phyloP scores from a whole-genome alignment of 495 filamentous ascomycete species.

The Aspergillus hancockii region DNA sequence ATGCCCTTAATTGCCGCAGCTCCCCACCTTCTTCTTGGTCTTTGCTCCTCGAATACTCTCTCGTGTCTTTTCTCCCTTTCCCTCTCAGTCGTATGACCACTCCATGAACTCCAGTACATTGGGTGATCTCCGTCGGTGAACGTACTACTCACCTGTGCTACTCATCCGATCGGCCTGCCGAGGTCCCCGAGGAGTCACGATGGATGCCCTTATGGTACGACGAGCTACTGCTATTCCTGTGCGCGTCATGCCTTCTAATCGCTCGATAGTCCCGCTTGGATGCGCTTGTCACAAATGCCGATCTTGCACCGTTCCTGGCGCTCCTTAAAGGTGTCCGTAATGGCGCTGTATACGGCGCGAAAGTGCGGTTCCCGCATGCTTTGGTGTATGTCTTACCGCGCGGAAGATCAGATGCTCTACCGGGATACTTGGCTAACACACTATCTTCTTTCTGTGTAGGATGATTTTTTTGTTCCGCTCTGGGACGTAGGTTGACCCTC shows the following conservation, averaged over 20 bases:
- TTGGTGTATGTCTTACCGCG: conserved; percentile 65
- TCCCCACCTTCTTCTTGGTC: conserved; percentile 16
- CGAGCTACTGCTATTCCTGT: neutral
- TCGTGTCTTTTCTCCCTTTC: conserved; percentile 15
- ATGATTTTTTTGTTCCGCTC: conserved; percentile 96
- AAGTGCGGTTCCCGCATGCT: conserved; percentile 97
- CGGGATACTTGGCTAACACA: conserved; percentile 8
- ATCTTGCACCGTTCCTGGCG: conserved; percentile 77
- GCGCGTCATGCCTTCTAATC: conserved; percentile 8
- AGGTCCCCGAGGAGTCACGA: conserved; percentile 35
- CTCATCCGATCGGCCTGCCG: conserved; percentile 26
- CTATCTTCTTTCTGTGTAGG: conserved; percentile 35
- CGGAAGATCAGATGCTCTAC: neutral
- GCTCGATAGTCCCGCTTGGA: conserved; percentile 51
- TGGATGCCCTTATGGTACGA: conserved; percentile 44
- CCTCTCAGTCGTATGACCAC: neutral
- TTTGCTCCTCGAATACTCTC: conserved; percentile 11
- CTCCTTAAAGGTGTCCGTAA: conserved; percentile 91
- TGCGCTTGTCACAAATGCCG: conserved; percentile 74
- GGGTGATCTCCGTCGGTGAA: conserved; percentile 19
- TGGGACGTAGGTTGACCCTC: conserved; percentile 63
- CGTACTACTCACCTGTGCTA: conserved; percentile 5
- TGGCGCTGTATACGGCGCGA: conserved; percentile 94
- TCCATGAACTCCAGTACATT: conserved; percentile 16
- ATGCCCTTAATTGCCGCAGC: conserved; percentile 30